These are phyloP conservation scores for Picea sitchensis DNA, from an alignment of 75 land plant genomes.

Conservation along the genomic window DNA sequence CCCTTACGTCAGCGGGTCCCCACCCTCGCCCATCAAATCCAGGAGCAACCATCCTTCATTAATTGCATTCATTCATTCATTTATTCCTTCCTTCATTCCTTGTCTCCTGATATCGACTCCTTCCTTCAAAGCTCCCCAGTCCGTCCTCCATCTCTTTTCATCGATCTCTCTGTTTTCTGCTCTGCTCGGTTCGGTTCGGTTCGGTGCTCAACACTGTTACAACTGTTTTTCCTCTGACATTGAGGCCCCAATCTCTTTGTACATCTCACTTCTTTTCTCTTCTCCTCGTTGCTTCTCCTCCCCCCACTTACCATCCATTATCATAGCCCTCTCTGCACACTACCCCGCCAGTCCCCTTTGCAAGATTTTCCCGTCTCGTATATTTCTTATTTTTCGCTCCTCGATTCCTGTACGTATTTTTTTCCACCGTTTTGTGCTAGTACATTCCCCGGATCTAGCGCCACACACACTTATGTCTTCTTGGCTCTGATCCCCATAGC, in stretches of 20 bases:
- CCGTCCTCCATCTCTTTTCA: too few species aligned
- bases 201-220: too few species aligned
- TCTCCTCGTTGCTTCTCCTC: too few species aligned
- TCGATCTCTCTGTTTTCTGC: too few species aligned
- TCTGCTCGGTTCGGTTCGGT: too few species aligned
- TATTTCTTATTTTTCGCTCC: neutral
- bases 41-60: neutral
- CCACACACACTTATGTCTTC: constrained; percentile 4
- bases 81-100: neutral
- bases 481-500: neutral
- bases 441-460: constrained; percentile 10
- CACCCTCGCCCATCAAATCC: neutral
- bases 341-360: too few species aligned
- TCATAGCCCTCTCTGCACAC: neutral
- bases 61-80: neutral
- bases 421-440: neutral
- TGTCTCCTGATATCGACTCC: constrained; percentile 3
- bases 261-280: neutral
- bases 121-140: neutral
- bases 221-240: neutral
- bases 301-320: constrained; percentile 6
- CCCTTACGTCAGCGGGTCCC: constrained; percentile 6
- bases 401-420: constrained; percentile 4
- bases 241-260: neutral
- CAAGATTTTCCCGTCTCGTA: neutral